A percentile compares a stretch with the other conserved stretches of the same genome.
Evolutionary conservation across 805 yeast genomes (phyloP).

Genomic region (Metschnikowia sp.): DNA sequence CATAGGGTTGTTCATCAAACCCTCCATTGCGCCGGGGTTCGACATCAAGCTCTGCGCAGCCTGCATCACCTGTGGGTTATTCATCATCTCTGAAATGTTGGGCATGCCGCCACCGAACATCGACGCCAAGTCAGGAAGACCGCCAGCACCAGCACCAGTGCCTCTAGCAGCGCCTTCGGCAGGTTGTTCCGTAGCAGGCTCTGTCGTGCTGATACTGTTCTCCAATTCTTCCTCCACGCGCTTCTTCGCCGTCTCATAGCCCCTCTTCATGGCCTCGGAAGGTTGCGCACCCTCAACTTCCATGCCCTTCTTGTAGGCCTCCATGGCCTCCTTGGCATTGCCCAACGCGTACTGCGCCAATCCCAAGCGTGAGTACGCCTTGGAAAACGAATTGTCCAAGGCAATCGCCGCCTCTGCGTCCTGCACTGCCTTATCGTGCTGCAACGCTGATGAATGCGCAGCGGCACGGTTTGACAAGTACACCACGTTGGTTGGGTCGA

Average conservation of each 20-base stretch:
- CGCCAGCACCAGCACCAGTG: constrained; percentile 44
- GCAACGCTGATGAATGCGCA: constrained; percentile 75
- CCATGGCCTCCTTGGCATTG: constrained; percentile 84
- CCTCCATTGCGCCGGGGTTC: constrained; percentile 72
- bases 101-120: constrained; percentile 79
- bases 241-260: constrained; percentile 89
- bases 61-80: constrained; percentile 77
- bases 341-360: constrained; percentile 92
- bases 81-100: constrained; percentile 37
- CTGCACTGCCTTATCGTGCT: constrained; percentile 71
- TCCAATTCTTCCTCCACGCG: constrained; percentile 76
- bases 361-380: constrained; percentile 94
- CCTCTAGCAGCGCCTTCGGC: constrained; percentile 31
- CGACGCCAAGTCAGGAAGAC: constrained; percentile 73
- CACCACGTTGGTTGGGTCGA: constrained; percentile 71
- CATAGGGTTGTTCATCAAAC: constrained; percentile 77
- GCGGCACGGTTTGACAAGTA: constrained; percentile 95
- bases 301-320: constrained; percentile 85
- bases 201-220: constrained; percentile 30
- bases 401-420: constrained; percentile 84
- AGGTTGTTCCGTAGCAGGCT: constrained; percentile 21
- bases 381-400: constrained; percentile 75
- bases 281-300: constrained; percentile 83
- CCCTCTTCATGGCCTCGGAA: constrained; percentile 86
- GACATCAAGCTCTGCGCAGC: constrained; percentile 88